Base-by-base conservation (phyloP, 495 filamentous ascomycete species). In the Alectoria sarmentosa region DNA sequence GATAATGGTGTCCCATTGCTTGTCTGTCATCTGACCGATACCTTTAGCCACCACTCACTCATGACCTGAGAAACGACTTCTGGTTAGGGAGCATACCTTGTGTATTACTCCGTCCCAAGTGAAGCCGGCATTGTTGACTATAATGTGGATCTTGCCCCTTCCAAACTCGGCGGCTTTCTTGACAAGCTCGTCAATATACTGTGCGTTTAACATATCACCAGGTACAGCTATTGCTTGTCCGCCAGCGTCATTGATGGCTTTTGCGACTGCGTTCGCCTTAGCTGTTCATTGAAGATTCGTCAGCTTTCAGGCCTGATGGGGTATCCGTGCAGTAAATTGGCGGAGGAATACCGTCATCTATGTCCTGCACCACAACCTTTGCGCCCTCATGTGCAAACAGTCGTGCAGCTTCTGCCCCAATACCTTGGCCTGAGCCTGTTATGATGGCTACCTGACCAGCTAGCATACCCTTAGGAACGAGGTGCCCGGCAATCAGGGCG, bases 1-100 rank as follows among this genome's bases (percentile, higher is more conserved):
- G 15, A 93, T 74, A 70, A 95, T 96, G 61, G 88, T 91, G 57
- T 91, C 85, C 90, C 88, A 95, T 83, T 94, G 90, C 73, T 91
- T 91, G 77, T 94, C 89, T 21, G 88, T 91, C 79, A 89, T 93
- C 85, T 88, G 70, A 8, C 52, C 61, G 13, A 62, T 26, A 30
- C 19, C n/a, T 17, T 39, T n/a, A 28, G 38, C 23, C 10, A 26
- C 8, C 36, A 7, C 6, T 28, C 44, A 30, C 28, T 21, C 49
- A 17, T 4, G 26, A 6, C 17, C 8, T 54, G 17, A 7, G 17
- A 32, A 21, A 21, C 30, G 30, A 30, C 30, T 55, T 9, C 6
- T 21, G 28, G 9, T 21, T 9, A 34, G 0, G 30, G 52, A 2
- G 3, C 52, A 21, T 55, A 34, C 52, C 52, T 55, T 55, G 52